A percentile compares a stretch with the other conserved stretches of the same genome.
phyloP scores from a whole-genome alignment of 345 rosid species.

The Populus pruinosa region DNA sequence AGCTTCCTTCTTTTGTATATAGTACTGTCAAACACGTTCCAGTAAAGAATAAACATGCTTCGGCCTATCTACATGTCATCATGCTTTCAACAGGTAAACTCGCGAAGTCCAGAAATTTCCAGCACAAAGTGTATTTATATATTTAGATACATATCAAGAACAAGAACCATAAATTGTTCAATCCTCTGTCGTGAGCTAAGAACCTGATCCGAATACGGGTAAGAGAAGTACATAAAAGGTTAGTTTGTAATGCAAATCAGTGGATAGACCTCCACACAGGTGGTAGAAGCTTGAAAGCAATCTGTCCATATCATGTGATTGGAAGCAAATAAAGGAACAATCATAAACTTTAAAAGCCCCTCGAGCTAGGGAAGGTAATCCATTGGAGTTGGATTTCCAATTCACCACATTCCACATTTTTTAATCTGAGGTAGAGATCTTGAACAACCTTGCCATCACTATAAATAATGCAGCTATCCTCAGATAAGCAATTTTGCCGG shows the following conservation, averaged over 20 bases:
- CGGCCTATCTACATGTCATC: too few relatives aligned
- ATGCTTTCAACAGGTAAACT: not conserved
- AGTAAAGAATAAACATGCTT: too few relatives aligned
- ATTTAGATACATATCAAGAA: not conserved
- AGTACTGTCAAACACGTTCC: too few relatives aligned
- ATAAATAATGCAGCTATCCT: constrained; percentile 51
- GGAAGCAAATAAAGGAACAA: not conserved
- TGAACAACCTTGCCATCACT: constrained; percentile 48
- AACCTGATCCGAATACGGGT: not conserved
- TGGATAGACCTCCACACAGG: not conserved
- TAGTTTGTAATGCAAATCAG: not conserved
- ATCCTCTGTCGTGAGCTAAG: not conserved
- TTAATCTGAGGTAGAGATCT: constrained; percentile 49
- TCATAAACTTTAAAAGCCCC: constrained; percentile 7
- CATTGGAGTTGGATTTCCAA: constrained; percentile 67
- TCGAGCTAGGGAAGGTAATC: constrained; percentile 61
- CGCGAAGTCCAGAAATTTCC: not conserved
- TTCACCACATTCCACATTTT: constrained; percentile 59
- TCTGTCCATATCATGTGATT: not conserved
- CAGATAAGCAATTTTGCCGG: constrained; percentile 45
- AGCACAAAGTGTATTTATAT: not conserved
- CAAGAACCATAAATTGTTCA: constrained; percentile 7
- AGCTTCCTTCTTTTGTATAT: too few relatives aligned
- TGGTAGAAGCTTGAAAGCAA: not conserved
- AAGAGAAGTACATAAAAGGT: not conserved